These are phyloP conservation scores for Aulographum hederae DNA, from an alignment of 2,329 filamentous ascomycete genomes.

Conservation along the genomic window DNA sequence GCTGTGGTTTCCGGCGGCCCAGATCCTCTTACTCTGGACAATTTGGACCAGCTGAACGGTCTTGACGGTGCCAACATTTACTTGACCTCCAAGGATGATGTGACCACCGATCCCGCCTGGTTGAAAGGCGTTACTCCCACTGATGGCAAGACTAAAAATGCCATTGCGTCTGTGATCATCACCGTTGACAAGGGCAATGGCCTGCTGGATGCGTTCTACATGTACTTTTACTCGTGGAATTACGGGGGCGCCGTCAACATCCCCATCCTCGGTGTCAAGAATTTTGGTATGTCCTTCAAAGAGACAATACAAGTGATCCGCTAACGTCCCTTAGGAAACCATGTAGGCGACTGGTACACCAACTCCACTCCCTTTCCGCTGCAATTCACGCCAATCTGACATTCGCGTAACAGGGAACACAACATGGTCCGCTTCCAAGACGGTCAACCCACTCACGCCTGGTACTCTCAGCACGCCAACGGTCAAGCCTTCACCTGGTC, in stretches of 20 bases:
- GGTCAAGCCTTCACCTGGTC: conserved; percentile 45
- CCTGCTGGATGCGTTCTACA: conserved; percentile 41
- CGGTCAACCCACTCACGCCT: conserved; percentile 35
- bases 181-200: conserved; percentile 36
- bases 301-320: conserved; percentile 7
- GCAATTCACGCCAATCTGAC: neutral
- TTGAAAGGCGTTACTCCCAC: conserved; percentile 32
- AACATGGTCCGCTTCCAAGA: conserved; percentile 47
- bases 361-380: conserved; percentile 3
- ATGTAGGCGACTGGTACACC: conserved; percentile 49
- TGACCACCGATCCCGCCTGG: conserved; percentile 22
- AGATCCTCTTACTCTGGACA: conserved; percentile 21
- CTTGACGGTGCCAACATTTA: conserved; percentile 15
- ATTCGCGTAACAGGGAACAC: conserved; percentile 41
- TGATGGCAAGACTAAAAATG: conserved; percentile 30
- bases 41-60: conserved; percentile 23
- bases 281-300: conserved; percentile 20
- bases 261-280: conserved; percentile 10
- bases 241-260: conserved; percentile 32
- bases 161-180: conserved; percentile 34
- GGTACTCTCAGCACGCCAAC: conserved; percentile 44
- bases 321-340: conserved; percentile 33
- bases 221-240: conserved; percentile 43
- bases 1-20: conserved; percentile 14
- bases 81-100: conserved; percentile 25